phyloP scores from a whole-genome alignment of 1,284 basidiomycete species.

The Amylostereum areolatum region DNA sequence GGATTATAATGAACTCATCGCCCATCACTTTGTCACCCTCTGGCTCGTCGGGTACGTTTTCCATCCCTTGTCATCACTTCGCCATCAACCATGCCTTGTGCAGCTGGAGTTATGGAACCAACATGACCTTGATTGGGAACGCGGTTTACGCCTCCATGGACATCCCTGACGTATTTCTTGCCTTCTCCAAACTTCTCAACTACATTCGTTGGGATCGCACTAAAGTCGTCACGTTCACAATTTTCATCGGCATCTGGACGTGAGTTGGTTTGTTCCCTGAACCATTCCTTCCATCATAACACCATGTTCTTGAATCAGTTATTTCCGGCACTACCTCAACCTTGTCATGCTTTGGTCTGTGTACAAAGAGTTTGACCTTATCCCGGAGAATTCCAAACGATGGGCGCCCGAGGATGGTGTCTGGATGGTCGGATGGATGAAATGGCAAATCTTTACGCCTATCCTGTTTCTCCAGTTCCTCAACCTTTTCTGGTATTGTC shows the following conservation, averaged over 20 bases:
- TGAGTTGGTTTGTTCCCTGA: slow-evolving; percentile 33
- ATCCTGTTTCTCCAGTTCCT: slow-evolving; percentile 73
- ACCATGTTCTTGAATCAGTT: slow-evolving; percentile 40
- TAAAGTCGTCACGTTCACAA: slow-evolving; percentile 61
- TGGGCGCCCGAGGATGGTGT: slow-evolving; percentile 64
- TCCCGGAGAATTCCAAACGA: slow-evolving; percentile 56
- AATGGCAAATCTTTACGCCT: slow-evolving; percentile 75
- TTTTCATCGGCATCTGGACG: slow-evolving; percentile 81
- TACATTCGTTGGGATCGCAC: slow-evolving; percentile 69
- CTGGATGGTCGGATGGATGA: slow-evolving; percentile 78
- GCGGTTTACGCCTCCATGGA: slow-evolving; percentile 97
- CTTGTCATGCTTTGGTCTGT: slow-evolving; percentile 85
- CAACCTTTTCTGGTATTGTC: slow-evolving; percentile 88
- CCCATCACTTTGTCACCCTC: slow-evolving; percentile 88
- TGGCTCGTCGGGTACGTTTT: slow-evolving; percentile 81
- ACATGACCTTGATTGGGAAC: slow-evolving; percentile 86
- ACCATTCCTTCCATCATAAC: slow-evolving; percentile 1
- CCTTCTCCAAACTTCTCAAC: slow-evolving; percentile 80
- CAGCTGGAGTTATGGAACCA: slow-evolving; percentile 85
- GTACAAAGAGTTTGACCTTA: slow-evolving; percentile 73
- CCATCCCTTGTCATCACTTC: neutral
- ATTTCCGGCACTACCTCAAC: slow-evolving; percentile 95
- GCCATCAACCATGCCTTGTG: slow-evolving; percentile 3
- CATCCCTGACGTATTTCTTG: slow-evolving; percentile 86
- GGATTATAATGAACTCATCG: slow-evolving; percentile 84